Percentiles rank a stretch among this genome's conserved stretches.
Conservation (phyloP, 306 rosid genomes). For the Inga oerstediana region DNA sequence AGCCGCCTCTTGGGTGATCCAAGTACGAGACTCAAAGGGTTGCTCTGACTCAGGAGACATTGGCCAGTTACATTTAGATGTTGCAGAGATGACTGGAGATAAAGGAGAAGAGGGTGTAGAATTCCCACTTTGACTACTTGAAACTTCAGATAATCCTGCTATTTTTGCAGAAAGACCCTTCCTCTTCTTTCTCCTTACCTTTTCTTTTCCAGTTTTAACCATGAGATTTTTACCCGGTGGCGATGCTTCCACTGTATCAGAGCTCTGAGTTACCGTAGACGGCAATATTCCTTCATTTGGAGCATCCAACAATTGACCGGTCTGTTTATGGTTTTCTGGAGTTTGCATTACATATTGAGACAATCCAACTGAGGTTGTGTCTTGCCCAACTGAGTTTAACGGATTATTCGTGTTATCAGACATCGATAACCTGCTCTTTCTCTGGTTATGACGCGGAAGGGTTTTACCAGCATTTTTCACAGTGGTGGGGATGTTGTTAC, state of each 20-base stretch:
- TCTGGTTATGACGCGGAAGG: constrained; percentile 38
- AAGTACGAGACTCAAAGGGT: constrained; percentile 45
- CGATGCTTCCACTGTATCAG: constrained; percentile 48
- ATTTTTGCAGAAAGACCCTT: constrained; percentile 60
- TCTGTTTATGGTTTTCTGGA: constrained; percentile 35
- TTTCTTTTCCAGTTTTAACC: constrained; percentile 73
- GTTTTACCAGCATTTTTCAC: constrained; percentile 39
- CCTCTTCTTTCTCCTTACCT: constrained; percentile 71
- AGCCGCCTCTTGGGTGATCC: constrained; percentile 40
- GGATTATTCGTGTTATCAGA: constrained; percentile 46
- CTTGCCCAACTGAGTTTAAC: constrained; percentile 36
- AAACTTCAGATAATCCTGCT: constrained; percentile 68
- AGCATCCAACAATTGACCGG: constrained; percentile 37
- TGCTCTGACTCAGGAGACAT: constrained; percentile 57
- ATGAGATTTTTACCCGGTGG: constrained; percentile 54
- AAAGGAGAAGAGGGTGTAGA: constrained; percentile 95
- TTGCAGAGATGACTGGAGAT: constrained; percentile 60
- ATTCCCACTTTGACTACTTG: constrained; percentile 96
- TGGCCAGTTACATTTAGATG: constrained; percentile 53
- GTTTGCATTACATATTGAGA: not conserved
- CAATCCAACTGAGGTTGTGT: constrained; percentile 34
- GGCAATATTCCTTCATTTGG: constrained; percentile 43
- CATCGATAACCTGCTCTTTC: constrained; percentile 50
- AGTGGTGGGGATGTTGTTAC: constrained; percentile 41
- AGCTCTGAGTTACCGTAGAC: constrained; percentile 38